Conservation (phyloP, 352 stramenopile genomes). For the Pythium vanterpoolii region DNA sequence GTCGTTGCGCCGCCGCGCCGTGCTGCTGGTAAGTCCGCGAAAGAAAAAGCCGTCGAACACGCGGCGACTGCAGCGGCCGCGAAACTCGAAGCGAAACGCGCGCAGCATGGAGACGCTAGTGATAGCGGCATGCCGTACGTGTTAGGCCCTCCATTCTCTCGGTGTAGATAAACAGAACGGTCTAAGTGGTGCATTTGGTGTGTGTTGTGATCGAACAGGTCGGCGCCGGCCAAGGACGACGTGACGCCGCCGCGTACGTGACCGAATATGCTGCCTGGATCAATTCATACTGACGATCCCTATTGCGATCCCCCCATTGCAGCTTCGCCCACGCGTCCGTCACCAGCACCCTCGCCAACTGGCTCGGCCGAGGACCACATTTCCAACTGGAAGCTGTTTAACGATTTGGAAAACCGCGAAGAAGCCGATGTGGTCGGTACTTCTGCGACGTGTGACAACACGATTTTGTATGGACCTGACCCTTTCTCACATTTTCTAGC, state of each 20-base stretch:
- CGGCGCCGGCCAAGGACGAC: constrained; percentile 3
- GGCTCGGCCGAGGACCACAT: constrained; percentile 49
- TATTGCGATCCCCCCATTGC: not conserved
- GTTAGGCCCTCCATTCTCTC: no score
- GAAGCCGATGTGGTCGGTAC: constrained; percentile 77
- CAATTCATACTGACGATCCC: not conserved
- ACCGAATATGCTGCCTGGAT: not conserved
- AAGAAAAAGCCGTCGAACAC: constrained; percentile 22
- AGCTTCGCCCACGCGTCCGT: constrained; percentile 22
- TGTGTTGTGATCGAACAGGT: not conserved
- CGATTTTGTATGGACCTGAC: not conserved
- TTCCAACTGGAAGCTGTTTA: constrained; percentile 86
- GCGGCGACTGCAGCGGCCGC: constrained; percentile 10
- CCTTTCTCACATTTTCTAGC: constrained; percentile 20
- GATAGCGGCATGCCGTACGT: not conserved
- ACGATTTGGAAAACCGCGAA: constrained; percentile 83
- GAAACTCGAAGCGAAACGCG: constrained; percentile 19
- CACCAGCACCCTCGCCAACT: constrained; percentile 13
- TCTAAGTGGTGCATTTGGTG: not conserved
- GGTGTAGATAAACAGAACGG: not conserved
- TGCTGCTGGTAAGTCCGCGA: constrained; percentile 12
- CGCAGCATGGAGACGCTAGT: not conserved
- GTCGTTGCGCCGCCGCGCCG: constrained; percentile 14
- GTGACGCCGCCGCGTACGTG: constrained; percentile 17
- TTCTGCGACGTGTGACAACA: constrained; percentile 4